A percentile compares a stretch with the other conserved stretches of the same genome.
Evolutionary conservation across 371 early-diverging fungal species (phyloP).

Genomic region (Circinella minor): DNA sequence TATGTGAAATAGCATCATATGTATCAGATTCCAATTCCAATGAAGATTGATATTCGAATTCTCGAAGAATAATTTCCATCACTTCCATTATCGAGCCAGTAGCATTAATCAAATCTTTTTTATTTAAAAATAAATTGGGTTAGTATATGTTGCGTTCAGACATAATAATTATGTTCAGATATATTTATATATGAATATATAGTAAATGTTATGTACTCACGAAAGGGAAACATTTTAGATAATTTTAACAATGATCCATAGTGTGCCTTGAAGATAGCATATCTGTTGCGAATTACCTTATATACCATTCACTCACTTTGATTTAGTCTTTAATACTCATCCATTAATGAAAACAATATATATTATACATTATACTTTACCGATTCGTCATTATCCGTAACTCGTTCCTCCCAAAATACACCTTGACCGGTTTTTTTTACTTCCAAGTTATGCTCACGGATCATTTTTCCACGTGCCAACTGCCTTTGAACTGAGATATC

Average conservation of each 20-base stretch:
- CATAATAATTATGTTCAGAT: too few species aligned
- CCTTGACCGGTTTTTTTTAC: constrained; percentile 67
- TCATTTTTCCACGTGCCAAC: constrained; percentile 59
- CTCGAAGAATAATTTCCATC: constrained; percentile 64
- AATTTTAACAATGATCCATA: constrained; percentile 66
- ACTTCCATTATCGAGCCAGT: constrained; percentile 69
- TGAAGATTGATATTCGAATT: constrained; percentile 73
- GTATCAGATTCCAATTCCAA: constrained; percentile 65
- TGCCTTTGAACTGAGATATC: constrained; percentile 70
- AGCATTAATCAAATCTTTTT: constrained; percentile 62
- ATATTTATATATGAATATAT: too few species aligned
- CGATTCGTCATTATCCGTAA: constrained; percentile 68
- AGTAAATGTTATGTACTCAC: constrained; percentile 38
- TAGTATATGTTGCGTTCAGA: too few species aligned
- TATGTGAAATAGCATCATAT: constrained; percentile 69
- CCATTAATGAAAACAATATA: background rate
- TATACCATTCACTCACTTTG: too few species aligned
- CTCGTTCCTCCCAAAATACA: constrained; percentile 67
- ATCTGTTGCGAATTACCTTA: constrained; percentile 66
- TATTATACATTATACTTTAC: constrained; percentile 34
- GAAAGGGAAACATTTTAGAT: constrained; percentile 73
- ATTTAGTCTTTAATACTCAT: too few species aligned
- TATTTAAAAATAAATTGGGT: too few species aligned
- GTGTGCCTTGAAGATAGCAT: constrained; percentile 69
- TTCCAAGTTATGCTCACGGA: constrained; percentile 64